These are phyloP conservation scores for Collybiopsis confluens DNA, from an alignment of 768 basidiomycete genomes.

Conservation along the genomic window DNA sequence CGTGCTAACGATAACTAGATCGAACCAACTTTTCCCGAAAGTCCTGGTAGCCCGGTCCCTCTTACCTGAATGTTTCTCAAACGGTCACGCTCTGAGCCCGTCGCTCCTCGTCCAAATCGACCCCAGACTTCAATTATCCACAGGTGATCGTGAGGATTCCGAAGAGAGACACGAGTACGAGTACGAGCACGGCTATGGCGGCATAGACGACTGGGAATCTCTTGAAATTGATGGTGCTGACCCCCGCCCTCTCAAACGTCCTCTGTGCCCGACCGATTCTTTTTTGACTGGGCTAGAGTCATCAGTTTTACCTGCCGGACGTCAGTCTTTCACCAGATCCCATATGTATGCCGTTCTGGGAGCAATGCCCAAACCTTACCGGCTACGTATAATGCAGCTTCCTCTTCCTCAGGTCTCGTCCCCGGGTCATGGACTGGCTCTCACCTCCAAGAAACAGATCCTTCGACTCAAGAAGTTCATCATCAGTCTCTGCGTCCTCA, in stretches of 20 bases:
- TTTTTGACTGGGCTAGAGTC: no score
- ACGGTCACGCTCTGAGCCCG: conserved; percentile 1
- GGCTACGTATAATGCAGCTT: neutral
- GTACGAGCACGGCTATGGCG: neutral
- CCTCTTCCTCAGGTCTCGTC: neutral
- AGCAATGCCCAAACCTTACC: no score
- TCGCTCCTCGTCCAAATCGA: neutral
- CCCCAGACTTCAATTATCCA: neutral
- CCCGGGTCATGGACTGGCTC: neutral
- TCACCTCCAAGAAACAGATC: neutral
- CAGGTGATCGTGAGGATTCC: neutral
- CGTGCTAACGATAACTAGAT: neutral
- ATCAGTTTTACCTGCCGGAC: no score
- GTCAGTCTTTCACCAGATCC: no score
- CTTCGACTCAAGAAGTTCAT: neutral
- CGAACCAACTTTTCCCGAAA: neutral
- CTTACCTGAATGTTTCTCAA: conserved; percentile 4
- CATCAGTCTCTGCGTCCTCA: neutral
- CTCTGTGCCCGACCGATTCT: no score
- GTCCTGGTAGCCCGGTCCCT: neutral
- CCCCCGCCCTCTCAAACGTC: no score
- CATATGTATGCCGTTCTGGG: no score
- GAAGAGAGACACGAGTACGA: neutral
- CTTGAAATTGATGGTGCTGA: no score
- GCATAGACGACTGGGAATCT: no score